These are phyloP conservation scores for Colletotrichum sublineola DNA, from an alignment of 2,329 filamentous ascomycete genomes.

Conservation along the genomic window DNA sequence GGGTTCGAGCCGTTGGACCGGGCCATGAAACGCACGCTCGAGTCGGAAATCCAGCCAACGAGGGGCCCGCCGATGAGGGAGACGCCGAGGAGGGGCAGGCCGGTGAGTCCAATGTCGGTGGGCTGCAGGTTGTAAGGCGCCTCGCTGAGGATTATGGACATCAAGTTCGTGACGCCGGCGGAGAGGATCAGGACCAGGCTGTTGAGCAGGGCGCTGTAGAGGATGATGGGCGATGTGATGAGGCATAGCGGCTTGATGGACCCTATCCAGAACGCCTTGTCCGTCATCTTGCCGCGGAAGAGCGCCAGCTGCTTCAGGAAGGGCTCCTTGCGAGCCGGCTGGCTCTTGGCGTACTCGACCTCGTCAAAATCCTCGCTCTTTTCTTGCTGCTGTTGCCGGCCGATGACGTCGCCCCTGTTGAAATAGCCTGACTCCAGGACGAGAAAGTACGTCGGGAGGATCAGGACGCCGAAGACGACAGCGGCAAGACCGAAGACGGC, in stretches of 20 bases:
- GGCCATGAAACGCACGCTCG: background rate
- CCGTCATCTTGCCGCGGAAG: background rate
- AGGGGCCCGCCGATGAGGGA: background rate
- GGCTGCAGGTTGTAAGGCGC: background rate
- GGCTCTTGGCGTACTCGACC: background rate
- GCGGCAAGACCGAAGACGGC: background rate
- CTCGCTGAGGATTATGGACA: background rate
- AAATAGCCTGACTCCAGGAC: background rate
- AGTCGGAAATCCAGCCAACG: background rate
- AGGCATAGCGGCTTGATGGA: background rate
- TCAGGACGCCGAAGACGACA: background rate
- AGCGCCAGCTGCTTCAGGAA: background rate
- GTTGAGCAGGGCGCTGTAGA: background rate
- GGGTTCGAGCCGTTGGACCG: background rate
- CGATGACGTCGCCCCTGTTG: background rate
- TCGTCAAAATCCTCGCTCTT: background rate
- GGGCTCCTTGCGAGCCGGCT: background rate
- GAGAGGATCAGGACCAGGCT: background rate
- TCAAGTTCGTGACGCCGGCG: background rate
- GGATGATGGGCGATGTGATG: background rate
- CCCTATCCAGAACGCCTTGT: background rate
- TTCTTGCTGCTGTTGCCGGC: background rate
- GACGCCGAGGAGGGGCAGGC: background rate
- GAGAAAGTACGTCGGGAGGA: background rate
- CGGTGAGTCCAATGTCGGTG: background rate